A percentile compares a stretch with the other conserved stretches of the same genome.
These are phyloP conservation scores for Rhazya stricta DNA, from an alignment of 257 asterid genomes.

Conservation along the genomic window DNA sequence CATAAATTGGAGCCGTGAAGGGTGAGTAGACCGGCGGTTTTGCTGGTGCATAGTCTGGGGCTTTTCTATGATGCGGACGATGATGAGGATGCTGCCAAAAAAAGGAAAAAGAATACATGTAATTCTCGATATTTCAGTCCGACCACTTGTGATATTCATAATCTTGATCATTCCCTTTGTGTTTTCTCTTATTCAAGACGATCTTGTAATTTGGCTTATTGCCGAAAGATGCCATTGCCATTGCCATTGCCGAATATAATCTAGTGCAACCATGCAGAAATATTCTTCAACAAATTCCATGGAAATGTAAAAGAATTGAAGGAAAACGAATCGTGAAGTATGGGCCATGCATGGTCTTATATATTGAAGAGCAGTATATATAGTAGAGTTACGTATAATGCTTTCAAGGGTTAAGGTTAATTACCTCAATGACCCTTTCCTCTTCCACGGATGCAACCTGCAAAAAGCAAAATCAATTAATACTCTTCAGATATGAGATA, in stretches of 20 bases:
- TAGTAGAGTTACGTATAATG: neutral
- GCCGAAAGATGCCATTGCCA: no score
- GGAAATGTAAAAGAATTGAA: neutral
- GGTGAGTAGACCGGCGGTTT: neutral
- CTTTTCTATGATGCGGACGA: neutral
- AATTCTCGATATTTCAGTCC: neutral
- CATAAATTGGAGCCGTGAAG: neutral
- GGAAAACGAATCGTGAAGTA: no score
- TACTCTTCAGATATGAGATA: neutral
- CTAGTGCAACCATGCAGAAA: neutral
- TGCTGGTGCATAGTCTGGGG: neutral
- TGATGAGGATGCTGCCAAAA: neutral
- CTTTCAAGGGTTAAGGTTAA: neutral
- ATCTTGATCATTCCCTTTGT: neutral
- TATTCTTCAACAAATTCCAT: neutral
- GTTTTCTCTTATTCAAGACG: no score
- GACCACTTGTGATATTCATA: neutral
- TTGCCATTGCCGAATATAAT: no score
- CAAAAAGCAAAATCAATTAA: neutral
- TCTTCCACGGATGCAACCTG: slow-evolving; percentile 12
- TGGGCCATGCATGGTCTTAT: no score
- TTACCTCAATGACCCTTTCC: slow-evolving; percentile 3
- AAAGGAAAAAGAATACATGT: no score
- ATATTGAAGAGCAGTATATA: no score
- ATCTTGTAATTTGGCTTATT: neutral